These are phyloP conservation scores for Rhizoctonia solani DNA, from an alignment of 1,284 basidiomycete genomes.

Conservation along the genomic window DNA sequence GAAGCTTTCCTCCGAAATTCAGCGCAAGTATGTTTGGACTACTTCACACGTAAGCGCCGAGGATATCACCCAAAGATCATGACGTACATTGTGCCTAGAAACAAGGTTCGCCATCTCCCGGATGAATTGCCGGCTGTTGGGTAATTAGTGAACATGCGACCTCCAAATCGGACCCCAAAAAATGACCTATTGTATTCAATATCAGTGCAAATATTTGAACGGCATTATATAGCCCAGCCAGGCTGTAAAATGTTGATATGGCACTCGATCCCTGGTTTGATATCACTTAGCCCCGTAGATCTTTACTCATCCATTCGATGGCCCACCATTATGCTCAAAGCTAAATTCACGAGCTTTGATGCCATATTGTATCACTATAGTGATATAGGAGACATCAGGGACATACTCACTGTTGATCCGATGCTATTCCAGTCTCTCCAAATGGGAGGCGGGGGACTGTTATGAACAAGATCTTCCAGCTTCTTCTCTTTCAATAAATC, in stretches of 20 bases:
- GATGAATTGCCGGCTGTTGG: constrained; percentile 6
- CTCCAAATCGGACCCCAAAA: constrained; percentile 37
- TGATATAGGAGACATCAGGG: neutral
- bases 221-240: constrained; percentile 67
- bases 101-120: constrained; percentile 58
- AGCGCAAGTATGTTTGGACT: constrained; percentile 73
- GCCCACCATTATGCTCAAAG: constrained; percentile 61
- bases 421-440: constrained; percentile 62
- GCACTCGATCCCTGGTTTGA: constrained; percentile 63
- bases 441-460: constrained; percentile 52
- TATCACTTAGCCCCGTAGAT: constrained; percentile 22
- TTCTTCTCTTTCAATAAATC: constrained; percentile 56
- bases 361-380: constrained; percentile 3
- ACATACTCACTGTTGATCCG: constrained; percentile 46
- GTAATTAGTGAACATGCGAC: neutral
- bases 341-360: constrained; percentile 44
- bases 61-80: neutral
- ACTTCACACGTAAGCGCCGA: constrained; percentile 34
- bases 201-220: constrained; percentile 72
- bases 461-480: constrained; percentile 63
- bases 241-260: constrained; percentile 66
- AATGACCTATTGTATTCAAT: constrained; percentile 62
- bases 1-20: constrained; percentile 62
- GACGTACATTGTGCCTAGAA: constrained; percentile 68
- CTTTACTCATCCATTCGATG: constrained; percentile 36